Base-by-base conservation (phyloP, 371 early-diverging fungal species). In the Mortierella sp. region DNA sequence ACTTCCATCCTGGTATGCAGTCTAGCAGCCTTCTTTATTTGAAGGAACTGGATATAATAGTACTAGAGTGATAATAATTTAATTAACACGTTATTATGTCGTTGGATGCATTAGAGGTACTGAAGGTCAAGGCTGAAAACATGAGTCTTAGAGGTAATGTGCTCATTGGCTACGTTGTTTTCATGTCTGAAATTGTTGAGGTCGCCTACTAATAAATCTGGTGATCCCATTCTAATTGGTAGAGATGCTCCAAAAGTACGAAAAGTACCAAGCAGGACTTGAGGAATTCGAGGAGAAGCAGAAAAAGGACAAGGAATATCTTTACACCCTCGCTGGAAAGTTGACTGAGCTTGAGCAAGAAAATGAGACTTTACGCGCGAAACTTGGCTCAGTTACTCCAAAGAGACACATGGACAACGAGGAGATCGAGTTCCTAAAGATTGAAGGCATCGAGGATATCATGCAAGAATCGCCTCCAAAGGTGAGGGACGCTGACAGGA, bases 401-500 rank as follows among this genome's bases (percentile, higher is more conserved):
- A 62, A 54, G 17, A 61, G 54, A 19, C 22, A 60, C 19, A 61
- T 51, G 22, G 70, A 68, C 17, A n/a, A 35, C 9, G 75, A 75
- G 28, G 81, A 80, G 6, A 29, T 70, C 3, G 80, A 79, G 32
- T 72, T 77, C 55, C 69, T 70, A 22, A 64, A 51, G 34, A 62
- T 69, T 28, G 79, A 73, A 28, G 73, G 73, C 9, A 70, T 78
- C 26, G 72, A 80, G 3, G 81, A 80, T 37, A 57, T 80, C 23
- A 75, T 80, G 81, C 75, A 74, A 28, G 81, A 80, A 22, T 80
- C 81, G 2, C 81, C 81, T 29, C 81, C 81, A 17, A 80, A 80
- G 43, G 9, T 75, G 8, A 59, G 74, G 9, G 81, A 80, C 13
- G 65, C 51, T 0, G 70, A 74, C 54, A 55, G 81, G 19, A 68